These are phyloP conservation scores for Mixia osmundae DNA, from an alignment of 1,284 basidiomycete species.

Conservation along the genomic window DNA sequence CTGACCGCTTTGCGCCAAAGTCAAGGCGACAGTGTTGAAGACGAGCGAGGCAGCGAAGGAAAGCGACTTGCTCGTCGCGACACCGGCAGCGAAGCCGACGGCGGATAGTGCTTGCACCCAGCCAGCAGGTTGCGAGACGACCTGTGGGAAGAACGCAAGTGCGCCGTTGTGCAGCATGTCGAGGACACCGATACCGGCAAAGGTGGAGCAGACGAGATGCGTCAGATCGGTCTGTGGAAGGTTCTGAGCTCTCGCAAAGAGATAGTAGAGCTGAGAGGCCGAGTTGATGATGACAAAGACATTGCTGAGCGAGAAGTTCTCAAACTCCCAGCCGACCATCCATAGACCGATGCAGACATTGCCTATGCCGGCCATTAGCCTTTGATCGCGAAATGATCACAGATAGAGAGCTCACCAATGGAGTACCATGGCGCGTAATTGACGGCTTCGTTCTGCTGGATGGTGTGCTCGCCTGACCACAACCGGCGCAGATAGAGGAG, in stretches of 20 bases:
- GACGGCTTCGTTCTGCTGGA: neutral
- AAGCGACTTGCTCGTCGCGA: too few relatives aligned
- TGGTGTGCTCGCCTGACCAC: neutral
- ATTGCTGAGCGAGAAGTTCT: neutral
- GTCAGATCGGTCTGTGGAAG: neutral
- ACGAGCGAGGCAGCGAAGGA: neutral
- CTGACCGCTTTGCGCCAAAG: neutral
- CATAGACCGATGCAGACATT: constrained; percentile 1
- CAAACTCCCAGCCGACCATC: neutral
- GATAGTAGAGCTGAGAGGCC: neutral
- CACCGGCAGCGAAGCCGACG: too few relatives aligned
- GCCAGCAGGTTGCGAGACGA: too few relatives aligned
- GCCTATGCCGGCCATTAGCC: too few relatives aligned
- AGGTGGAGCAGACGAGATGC: neutral
- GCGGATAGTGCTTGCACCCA: too few relatives aligned
- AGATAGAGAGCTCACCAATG: neutral
- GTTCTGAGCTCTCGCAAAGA: constrained; percentile 1
- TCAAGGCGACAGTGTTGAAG: neutral
- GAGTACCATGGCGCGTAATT: neutral
- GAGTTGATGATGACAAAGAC: constrained; percentile 1
- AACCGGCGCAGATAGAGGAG: neutral
- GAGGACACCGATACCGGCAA: neutral
- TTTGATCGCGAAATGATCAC: too few relatives aligned
- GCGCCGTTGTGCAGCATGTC: neutral
- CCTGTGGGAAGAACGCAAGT: neutral